Percentiles rank a stretch among this genome's conserved stretches.
These are phyloP conservation scores for Trichoderma sp. DNA, from an alignment of 2,329 filamentous ascomycete genomes.

Conservation along the genomic window DNA sequence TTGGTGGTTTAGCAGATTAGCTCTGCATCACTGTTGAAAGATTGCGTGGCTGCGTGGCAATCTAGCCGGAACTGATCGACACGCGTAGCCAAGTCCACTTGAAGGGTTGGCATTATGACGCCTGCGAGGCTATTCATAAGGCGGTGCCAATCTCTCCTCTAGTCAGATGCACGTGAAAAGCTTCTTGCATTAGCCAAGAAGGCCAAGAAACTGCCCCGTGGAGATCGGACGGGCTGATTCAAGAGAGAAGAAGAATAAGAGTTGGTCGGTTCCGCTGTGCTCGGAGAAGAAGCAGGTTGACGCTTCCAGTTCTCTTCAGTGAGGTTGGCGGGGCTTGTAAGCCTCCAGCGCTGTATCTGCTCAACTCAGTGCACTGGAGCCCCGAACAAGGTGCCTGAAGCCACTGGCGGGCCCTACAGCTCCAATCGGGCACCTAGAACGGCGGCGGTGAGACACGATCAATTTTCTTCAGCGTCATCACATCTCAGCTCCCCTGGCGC, in stretches of 20 bases:
- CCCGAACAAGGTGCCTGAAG: neutral
- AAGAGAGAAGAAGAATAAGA: neutral
- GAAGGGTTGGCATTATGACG: neutral
- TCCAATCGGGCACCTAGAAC: neutral
- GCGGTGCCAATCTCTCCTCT: neutral
- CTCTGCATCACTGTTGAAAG: neutral
- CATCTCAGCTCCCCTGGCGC: neutral
- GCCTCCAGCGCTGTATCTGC: neutral
- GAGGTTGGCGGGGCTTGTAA: neutral
- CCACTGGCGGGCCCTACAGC: neutral
- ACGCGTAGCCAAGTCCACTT: neutral
- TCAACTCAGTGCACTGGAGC: neutral
- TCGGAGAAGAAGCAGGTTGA: neutral
- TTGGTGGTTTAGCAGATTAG: neutral
- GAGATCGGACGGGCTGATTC: neutral
- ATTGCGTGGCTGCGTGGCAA: neutral
- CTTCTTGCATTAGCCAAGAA: neutral
- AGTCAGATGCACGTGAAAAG: constrained; percentile 1
- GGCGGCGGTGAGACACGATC: neutral
- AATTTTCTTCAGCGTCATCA: neutral
- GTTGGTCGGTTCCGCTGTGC: neutral
- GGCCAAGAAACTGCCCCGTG: neutral
- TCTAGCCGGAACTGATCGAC: neutral
- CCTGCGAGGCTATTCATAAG: neutral
- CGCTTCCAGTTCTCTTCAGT: neutral